Percentiles rank a stretch among this genome's conserved stretches.
These are phyloP conservation scores for Podospora sp. DNA, from an alignment of 495 filamentous ascomycete species.

Conservation along the genomic window DNA sequence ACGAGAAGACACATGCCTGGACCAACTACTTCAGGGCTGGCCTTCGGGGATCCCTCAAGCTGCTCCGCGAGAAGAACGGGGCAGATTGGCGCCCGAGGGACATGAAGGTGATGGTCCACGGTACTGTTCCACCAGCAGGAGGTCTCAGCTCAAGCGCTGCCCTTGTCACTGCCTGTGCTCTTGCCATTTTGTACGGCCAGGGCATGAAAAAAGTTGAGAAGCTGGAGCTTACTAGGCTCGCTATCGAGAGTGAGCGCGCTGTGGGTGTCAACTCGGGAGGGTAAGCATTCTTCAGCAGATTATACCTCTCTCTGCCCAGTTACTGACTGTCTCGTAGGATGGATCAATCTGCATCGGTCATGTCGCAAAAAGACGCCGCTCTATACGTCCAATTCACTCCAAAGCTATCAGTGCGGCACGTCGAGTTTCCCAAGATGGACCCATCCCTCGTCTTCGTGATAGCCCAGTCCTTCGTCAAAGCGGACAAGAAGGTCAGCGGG, in stretches of 20 bases:
- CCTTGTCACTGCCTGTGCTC: slow-evolving; percentile 85
- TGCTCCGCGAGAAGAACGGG: slow-evolving; percentile 70
- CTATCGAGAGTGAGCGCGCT: slow-evolving; percentile 89
- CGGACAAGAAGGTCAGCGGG: slow-evolving; percentile 91
- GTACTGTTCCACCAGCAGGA: slow-evolving; percentile 87
- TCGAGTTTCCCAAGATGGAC: slow-evolving; percentile 79
- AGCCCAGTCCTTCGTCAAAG: slow-evolving; percentile 89
- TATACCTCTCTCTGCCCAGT: not conserved
- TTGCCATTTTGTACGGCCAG: slow-evolving; percentile 87
- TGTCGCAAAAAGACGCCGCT: slow-evolving; percentile 80
- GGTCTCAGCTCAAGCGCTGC: slow-evolving; percentile 93
- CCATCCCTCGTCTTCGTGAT: slow-evolving; percentile 90
- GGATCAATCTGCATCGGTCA: slow-evolving; percentile 98
- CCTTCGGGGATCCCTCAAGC: slow-evolving; percentile 74
- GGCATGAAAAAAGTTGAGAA: slow-evolving; percentile 80
- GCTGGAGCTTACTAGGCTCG: slow-evolving; percentile 83
- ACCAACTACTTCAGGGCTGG: slow-evolving; percentile 98
- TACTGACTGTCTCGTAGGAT: slow-evolving; percentile 55
- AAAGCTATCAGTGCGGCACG: slow-evolving; percentile 69
- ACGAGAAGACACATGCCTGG: slow-evolving; percentile 86
- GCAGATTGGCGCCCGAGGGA: slow-evolving; percentile 65
- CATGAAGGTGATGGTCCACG: slow-evolving; percentile 88
- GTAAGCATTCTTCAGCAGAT: slow-evolving; percentile 47
- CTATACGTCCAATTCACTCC: slow-evolving; percentile 91
- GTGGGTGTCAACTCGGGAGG: slow-evolving; percentile 97